Percentiles rank a stretch among this genome's conserved stretches.
These are phyloP conservation scores for Babesia bigemina DNA, from an alignment of 169 alveolate genomes.

Conservation along the genomic window DNA sequence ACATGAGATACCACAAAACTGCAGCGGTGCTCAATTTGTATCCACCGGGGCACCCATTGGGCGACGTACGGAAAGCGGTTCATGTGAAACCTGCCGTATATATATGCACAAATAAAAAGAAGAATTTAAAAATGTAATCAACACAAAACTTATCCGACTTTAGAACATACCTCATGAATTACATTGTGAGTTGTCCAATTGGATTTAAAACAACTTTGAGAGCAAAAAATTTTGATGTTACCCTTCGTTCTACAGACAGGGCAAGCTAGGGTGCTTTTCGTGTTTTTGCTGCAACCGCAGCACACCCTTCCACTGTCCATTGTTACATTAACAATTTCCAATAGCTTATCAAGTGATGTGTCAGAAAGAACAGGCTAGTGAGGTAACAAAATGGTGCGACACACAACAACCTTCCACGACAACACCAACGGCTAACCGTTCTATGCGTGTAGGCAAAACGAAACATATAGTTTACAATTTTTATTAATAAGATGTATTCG, in stretches of 20 bases:
- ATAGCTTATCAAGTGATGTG: neutral
- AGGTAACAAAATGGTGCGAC: neutral
- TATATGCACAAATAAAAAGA: neutral
- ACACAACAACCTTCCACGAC: neutral
- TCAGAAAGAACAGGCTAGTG: too few species aligned
- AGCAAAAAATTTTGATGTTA: constrained; percentile 88
- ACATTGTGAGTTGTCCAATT: constrained; percentile 90
- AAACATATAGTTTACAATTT: too few species aligned
- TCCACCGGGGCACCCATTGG: too few species aligned
- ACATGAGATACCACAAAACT: constrained; percentile 12
- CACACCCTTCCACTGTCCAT: constrained; percentile 45
- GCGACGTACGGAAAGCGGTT: too few species aligned
- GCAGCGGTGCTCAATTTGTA: too few species aligned
- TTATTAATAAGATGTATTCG: too few species aligned
- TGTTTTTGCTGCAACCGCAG: constrained; percentile 62
- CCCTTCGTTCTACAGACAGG: constrained; percentile 72
- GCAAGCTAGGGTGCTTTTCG: constrained; percentile 71
- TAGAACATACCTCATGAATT: constrained; percentile 78
- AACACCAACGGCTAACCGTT: neutral
- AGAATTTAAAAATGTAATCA: constrained; percentile 32
- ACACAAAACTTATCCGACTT: constrained; percentile 28
- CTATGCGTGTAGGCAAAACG: too few species aligned
- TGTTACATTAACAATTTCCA: neutral
- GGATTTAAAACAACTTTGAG: constrained; percentile 92
- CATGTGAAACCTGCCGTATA: too few species aligned